phyloP scores from a whole-genome alignment of 495 filamentous ascomycete genomes.

The Xylaria intraflava region DNA sequence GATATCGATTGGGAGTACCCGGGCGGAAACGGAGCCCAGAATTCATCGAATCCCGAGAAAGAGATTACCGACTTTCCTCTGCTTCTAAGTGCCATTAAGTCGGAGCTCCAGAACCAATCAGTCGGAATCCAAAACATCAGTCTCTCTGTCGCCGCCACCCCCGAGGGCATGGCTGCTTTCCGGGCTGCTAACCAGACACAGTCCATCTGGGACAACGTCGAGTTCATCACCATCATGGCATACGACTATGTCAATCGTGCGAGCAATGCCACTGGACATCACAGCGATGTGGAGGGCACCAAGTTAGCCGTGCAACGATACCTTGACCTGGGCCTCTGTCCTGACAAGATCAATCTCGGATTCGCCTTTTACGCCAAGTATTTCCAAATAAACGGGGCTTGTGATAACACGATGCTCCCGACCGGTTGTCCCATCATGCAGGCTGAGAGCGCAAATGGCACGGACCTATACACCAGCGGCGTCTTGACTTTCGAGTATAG shows the following conservation, averaged over 20 bases:
- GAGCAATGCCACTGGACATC: slow-evolving; percentile 51
- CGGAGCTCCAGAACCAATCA: slow-evolving; percentile 45
- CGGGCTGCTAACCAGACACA: slow-evolving; percentile 42
- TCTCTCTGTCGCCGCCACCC: slow-evolving; percentile 51
- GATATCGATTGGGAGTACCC: slow-evolving; percentile 65
- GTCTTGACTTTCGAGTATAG: slow-evolving; percentile 44
- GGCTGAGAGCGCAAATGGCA: slow-evolving; percentile 53
- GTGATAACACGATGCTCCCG: slow-evolving; percentile 33
- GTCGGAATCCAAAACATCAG: slow-evolving; percentile 41
- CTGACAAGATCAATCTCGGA: slow-evolving; percentile 56
- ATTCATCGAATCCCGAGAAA: slow-evolving; percentile 52
- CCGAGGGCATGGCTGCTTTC: slow-evolving; percentile 54
- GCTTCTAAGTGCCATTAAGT: slow-evolving; percentile 47
- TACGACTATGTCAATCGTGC: slow-evolving; percentile 64
- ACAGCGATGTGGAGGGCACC: slow-evolving; percentile 44
- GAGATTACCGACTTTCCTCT: slow-evolving; percentile 54
- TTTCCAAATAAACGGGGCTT: slow-evolving; percentile 44
- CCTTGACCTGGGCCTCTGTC: slow-evolving; percentile 42
- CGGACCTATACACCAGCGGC: slow-evolving; percentile 49
- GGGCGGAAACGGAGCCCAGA: slow-evolving; percentile 52
- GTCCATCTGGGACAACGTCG: slow-evolving; percentile 48
- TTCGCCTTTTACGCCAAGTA: slow-evolving; percentile 61
- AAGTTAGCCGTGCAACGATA: slow-evolving; percentile 45
- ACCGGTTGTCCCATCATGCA: slow-evolving; percentile 47
- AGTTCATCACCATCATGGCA: slow-evolving; percentile 61